Percentiles rank a stretch among this genome's conserved stretches.
These are phyloP conservation scores for Echites panduratus DNA, from an alignment of 257 asterid genomes.

Conservation along the genomic window DNA sequence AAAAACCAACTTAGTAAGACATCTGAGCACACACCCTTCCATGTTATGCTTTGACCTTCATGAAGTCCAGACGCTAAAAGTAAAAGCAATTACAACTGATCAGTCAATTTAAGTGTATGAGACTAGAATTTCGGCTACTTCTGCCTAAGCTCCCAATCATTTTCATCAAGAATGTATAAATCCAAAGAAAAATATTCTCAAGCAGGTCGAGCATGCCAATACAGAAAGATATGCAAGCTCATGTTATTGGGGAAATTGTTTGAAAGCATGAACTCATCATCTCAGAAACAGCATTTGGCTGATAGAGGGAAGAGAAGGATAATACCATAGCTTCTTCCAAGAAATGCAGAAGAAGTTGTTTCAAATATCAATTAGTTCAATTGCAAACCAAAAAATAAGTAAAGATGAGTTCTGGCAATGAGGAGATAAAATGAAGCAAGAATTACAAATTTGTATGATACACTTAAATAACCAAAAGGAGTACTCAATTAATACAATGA, in stretches of 20 bases:
- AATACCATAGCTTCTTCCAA: not conserved
- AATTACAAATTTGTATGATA: not conserved
- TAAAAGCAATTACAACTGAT: too few relatives aligned
- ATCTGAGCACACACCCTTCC: not conserved
- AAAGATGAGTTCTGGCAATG: not conserved
- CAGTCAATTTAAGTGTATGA: not conserved
- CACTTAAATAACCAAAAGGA: not conserved
- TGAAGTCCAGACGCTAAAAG: too few relatives aligned
- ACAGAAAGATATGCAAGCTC: not conserved
- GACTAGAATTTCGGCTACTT: not conserved
- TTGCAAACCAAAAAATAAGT: not conserved
- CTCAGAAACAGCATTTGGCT: not conserved
- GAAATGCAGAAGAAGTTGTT: not conserved
- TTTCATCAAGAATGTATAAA: not conserved
- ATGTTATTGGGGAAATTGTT: not conserved
- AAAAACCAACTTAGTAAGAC: not conserved
- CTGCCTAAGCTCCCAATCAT: not conserved
- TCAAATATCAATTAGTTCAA: not conserved
- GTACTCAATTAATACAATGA: constrained; percentile 6
- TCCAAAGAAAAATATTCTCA: not conserved
- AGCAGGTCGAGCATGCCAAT: not conserved
- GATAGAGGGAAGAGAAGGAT: not conserved
- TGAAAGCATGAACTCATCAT: not conserved
- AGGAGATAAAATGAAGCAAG: constrained; percentile 2
- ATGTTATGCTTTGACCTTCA: too few relatives aligned